Evolutionary conservation across 148 eudicot genomes (phyloP).

Genomic region (Dysphania ambrosioides): DNA sequence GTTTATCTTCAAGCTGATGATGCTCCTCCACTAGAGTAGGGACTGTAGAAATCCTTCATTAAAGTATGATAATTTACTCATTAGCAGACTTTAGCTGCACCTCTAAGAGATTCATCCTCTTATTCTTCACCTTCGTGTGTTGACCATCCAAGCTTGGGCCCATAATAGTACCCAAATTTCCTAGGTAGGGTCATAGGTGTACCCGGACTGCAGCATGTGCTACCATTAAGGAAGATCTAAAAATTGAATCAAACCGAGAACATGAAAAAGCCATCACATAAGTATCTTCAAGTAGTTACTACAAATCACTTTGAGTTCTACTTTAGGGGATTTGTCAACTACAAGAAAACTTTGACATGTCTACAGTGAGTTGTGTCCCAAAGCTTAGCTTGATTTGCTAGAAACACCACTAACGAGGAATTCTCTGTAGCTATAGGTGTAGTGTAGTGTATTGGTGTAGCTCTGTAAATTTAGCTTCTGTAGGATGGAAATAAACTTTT

Average conservation of each 20-base stretch:
- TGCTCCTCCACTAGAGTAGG: too few species aligned
- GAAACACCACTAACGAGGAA: background rate
- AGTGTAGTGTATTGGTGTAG: background rate
- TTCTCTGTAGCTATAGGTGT: background rate
- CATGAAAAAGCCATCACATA: constrained; percentile 30
- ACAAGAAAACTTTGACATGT: constrained; percentile 32
- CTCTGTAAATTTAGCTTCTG: background rate
- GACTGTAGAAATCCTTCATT: too few species aligned
- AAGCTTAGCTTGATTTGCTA: background rate
- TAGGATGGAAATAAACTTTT: background rate
- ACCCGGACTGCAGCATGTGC: constrained; percentile 31
- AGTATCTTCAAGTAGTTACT: constrained; percentile 37
- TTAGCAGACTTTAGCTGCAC: too few species aligned
- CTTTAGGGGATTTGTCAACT: constrained; percentile 38
- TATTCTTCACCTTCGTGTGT: too few species aligned
- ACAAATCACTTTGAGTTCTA: constrained; percentile 37
- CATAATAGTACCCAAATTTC: too few species aligned
- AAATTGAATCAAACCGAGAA: constrained; percentile 27
- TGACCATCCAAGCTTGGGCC: too few species aligned
- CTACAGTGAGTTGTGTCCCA: constrained; percentile 21
- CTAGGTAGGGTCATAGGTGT: too few species aligned
- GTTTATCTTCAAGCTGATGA: too few species aligned
- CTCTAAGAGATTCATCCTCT: too few species aligned
- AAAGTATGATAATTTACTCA: too few species aligned
- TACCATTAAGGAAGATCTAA: constrained; percentile 39